Conservation (phyloP, 2,329 filamentous ascomycete species). For the Talaromyces islandicus region DNA sequence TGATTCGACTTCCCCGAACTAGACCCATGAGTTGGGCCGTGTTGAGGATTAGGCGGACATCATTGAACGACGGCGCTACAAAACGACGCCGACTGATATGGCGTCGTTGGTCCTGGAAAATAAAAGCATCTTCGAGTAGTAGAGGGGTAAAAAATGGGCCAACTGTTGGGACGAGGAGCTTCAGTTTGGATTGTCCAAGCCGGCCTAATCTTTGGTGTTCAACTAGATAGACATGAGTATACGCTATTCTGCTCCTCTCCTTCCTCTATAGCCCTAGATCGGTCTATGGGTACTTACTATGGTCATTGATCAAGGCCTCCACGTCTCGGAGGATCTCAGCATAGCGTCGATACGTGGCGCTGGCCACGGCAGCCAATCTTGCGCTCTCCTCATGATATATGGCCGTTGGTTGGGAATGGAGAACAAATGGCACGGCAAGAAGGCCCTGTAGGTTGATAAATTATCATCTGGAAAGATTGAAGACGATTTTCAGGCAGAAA, state of each 20-base stretch:
- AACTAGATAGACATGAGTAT: constrained; percentile 44
- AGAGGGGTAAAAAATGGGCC: constrained; percentile 92
- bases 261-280: not conserved
- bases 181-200: constrained; percentile 76
- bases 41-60: constrained; percentile 87
- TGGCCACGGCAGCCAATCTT: constrained; percentile 64
- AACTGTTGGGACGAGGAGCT: constrained; percentile 82
- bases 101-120: constrained; percentile 77
- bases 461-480: not conserved
- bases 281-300: constrained; percentile 56
- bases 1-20: constrained; percentile 64
- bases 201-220: constrained; percentile 61
- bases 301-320: constrained; percentile 83
- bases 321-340: constrained; percentile 94
- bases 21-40: constrained; percentile 91
- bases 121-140: constrained; percentile 82
- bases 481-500: not conserved
- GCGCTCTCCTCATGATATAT: constrained; percentile 66
- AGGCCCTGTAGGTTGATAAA: constrained; percentile 47
- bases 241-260: not conserved
- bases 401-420: constrained; percentile 90
- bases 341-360: constrained; percentile 79
- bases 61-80: constrained; percentile 95
- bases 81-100: constrained; percentile 88
- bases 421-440: constrained; percentile 89